Evolutionary conservation across 176 grass and related monocot genomes (phyloP).

Genomic region (Otatea glauca): DNA sequence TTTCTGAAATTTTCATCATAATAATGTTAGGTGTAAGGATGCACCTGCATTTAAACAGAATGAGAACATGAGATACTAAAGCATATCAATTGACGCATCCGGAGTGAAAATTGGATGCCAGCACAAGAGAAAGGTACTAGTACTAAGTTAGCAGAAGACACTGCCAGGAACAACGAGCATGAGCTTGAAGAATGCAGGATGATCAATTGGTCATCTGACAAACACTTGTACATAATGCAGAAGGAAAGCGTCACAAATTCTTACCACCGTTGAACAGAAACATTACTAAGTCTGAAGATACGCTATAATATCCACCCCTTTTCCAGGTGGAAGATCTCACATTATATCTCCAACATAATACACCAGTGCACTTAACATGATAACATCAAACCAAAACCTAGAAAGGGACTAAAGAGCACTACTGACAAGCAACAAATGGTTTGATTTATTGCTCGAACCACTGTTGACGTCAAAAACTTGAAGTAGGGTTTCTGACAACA

Average conservation of each 20-base stretch:
- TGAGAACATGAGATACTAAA: neutral
- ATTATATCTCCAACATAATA: neutral
- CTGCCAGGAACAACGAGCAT: neutral
- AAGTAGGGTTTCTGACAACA: too few relatives aligned
- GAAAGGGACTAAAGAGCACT: neutral
- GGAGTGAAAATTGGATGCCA: too few relatives aligned
- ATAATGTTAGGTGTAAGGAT: neutral
- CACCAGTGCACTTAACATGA: neutral
- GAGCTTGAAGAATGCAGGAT: neutral
- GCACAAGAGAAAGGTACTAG: too few relatives aligned
- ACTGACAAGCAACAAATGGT: neutral
- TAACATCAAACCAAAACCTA: neutral
- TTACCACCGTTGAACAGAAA: neutral
- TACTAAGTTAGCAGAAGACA: too few relatives aligned
- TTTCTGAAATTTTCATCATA: neutral
- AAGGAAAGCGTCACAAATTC: neutral
- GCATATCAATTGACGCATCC: neutral
- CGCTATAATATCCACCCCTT: neutral
- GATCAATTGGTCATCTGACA: too few relatives aligned
- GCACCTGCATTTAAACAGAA: neutral
- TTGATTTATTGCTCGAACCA: constrained; percentile 9
- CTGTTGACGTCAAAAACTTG: too few relatives aligned
- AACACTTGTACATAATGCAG: neutral
- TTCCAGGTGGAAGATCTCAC: neutral
- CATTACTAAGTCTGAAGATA: neutral